Evolutionary conservation across 331 rosid genomes (phyloP), one percentile per base, ranked within the genome.

Genomic region (Prunus yedoensis): DNA sequence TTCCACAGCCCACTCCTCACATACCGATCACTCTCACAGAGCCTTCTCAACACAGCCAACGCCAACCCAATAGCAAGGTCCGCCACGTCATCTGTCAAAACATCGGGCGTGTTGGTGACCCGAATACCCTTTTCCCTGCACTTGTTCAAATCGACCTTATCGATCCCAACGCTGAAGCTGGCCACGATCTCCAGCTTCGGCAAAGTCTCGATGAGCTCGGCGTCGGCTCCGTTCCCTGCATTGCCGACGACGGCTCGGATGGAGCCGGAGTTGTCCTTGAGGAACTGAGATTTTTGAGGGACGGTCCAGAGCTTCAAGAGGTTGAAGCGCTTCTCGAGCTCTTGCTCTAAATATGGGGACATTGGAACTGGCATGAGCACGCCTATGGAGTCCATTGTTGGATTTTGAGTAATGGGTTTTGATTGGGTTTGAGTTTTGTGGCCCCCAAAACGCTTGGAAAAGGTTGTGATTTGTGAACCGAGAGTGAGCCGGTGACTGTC

Each of bases 81-180:
- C 2, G 95, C 96, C 1, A 87, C 93, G 0, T 94, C 98, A 3
- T 94, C 95, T 8, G 96, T 94, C 88, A 94, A 78, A 30, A 91
- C 98, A 17, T 90, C 93, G 0, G 96, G 97, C 0, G 98, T 94
- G 74, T 90, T 82, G 35, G 92, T 89, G 13, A 94, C 98, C 64
- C 88, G 74, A 73, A 94, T 80, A 70, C 97, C 96, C 68, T 74
- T 94, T 79, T 85, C 92, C 77, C 46, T 87, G n/a, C 97, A 94
- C 60, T 75, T 86, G 0, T 72, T 57, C 41, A 88, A 15, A 63
- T 94, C 98, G 23, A 94, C 79, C 86, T 65, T 87, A 62, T 94
- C 98, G 30, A 89, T 78, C 3, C 98, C 97, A 1, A 89, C 97
- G 61, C 97, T 89, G 81, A 60, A 89, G 79, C 89, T 82, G 20